Conservation (phyloP, 2,329 filamentous ascomycete genomes). For the Trichoderma koningiopsis region DNA sequence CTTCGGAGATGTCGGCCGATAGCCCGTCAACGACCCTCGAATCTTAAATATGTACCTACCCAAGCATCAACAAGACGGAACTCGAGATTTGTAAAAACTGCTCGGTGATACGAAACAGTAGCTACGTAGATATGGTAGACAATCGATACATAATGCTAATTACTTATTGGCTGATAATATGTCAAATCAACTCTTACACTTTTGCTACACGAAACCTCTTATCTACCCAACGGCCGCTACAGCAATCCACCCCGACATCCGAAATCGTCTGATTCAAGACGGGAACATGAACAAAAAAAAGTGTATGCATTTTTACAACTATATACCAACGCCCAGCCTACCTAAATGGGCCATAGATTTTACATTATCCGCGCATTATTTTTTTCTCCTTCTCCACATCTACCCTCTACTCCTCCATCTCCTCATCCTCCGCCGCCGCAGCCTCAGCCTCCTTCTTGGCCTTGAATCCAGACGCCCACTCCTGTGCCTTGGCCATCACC, state of each 20-base stretch:
- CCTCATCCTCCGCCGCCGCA: slow-evolving; percentile 39
- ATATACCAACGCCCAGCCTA: slow-evolving; percentile 23
- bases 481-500: slow-evolving; percentile 70
- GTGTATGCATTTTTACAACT: slow-evolving; percentile 11
- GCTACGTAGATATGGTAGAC: neutral
- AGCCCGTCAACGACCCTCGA: neutral
- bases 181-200: neutral
- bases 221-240: neutral
- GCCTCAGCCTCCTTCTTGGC: slow-evolving; percentile 47
- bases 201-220: neutral
- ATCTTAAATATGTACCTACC: neutral
- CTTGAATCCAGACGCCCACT: slow-evolving; percentile 63
- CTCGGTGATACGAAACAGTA: neutral
- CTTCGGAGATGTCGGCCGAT: slow-evolving; percentile 11
- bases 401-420: slow-evolving; percentile 38
- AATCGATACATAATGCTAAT: neutral
- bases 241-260: slow-evolving; percentile 17
- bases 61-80: neutral
- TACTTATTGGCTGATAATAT: fast-evolving
- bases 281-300: neutral
- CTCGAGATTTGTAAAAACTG: neutral
- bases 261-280: neutral
- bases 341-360: neutral
- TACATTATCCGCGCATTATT: slow-evolving; percentile 7
- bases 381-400: neutral